Percentiles rank a stretch among this genome's conserved stretches.
These are phyloP conservation scores for Epichloe coenophiala DNA, from an alignment of 2,329 filamentous ascomycete species.

Conservation along the genomic window DNA sequence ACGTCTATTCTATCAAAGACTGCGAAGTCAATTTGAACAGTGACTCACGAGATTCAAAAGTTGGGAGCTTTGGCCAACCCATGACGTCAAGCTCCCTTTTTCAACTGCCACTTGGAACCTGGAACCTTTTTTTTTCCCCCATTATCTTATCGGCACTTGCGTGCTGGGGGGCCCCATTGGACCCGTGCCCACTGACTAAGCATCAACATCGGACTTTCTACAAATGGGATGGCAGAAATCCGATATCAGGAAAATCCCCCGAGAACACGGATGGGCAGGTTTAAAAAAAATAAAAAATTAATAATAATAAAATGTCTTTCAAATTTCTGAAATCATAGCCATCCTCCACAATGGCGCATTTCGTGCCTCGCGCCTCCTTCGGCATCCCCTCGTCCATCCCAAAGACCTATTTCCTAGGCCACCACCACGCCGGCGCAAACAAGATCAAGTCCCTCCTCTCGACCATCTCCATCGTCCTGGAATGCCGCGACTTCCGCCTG, in stretches of 20 bases:
- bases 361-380: slow-evolving; percentile 64
- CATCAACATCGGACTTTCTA: neutral
- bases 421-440: slow-evolving; percentile 69
- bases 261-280: no score
- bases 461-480: slow-evolving; percentile 75
- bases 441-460: slow-evolving; percentile 74
- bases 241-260: neutral
- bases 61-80: slow-evolving; percentile 16
- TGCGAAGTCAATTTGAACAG: no score
- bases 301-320: neutral
- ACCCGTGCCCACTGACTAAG: neutral
- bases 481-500: slow-evolving; percentile 87
- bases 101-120: neutral
- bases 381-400: slow-evolving; percentile 60
- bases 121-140: no score
- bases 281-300: neutral
- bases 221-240: no score
- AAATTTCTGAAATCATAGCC: neutral
- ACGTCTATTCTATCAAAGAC: no score
- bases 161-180: no score
- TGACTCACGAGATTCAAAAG: no score
- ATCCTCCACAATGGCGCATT: slow-evolving; percentile 25
- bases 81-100: slow-evolving; percentile 1
- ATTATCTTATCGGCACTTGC: slow-evolving; percentile 7
- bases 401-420: slow-evolving; percentile 86